Evolutionary conservation across 2,329 filamentous ascomycete species (phyloP).

Genomic region (Pseudogymnoascus sp.): DNA sequence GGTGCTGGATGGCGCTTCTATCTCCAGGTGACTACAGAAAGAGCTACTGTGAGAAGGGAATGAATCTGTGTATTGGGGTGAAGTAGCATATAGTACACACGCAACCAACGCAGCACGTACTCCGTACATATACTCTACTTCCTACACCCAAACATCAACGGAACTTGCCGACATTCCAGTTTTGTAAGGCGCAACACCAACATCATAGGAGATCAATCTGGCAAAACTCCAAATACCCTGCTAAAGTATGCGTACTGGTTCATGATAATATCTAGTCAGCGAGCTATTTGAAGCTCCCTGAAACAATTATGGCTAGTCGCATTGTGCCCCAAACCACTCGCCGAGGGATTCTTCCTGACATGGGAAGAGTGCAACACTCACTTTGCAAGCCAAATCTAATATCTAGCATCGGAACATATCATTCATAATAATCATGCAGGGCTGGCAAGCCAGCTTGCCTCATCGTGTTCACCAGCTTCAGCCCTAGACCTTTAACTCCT

Average conservation of each 20-base stretch:
- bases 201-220: background rate
- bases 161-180: slow-evolving; percentile 45
- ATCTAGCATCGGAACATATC: background rate
- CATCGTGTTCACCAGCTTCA: background rate
- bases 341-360: no score
- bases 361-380: slow-evolving; percentile 39
- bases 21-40: background rate
- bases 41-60: slow-evolving; percentile 3
- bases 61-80: slow-evolving; percentile 4
- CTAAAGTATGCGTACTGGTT: background rate
- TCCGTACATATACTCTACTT: background rate
- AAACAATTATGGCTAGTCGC: background rate
- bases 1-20: background rate
- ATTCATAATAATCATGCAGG: background rate
- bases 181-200: slow-evolving; percentile 65
- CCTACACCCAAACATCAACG: slow-evolving; percentile 8
- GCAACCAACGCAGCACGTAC: background rate
- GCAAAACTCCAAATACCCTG: background rate
- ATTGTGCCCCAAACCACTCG: background rate
- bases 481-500: background rate
- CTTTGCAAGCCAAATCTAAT: slow-evolving; percentile 45
- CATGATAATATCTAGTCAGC: background rate
- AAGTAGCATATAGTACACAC: slow-evolving; percentile 1
- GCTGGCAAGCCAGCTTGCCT: background rate
- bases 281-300: background rate